Conservation (phyloP, 2,329 filamentous ascomycete genomes). For the Trichoderma sp. region DNA sequence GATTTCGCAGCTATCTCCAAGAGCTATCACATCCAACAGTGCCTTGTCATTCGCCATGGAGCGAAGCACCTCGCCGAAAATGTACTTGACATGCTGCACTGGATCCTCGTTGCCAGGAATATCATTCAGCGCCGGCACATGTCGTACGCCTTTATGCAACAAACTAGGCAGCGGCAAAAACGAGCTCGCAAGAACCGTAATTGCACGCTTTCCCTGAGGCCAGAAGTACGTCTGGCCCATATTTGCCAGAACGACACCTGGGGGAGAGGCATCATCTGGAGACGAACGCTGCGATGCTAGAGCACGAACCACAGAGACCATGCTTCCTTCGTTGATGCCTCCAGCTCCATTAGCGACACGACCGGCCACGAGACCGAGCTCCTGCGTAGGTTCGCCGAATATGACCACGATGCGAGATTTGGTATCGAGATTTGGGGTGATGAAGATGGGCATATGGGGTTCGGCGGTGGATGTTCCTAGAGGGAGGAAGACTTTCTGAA, state of each 20-base stretch:
- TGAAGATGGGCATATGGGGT: constrained; percentile 68
- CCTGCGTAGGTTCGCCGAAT: constrained; percentile 68
- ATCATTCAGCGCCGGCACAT: constrained; percentile 55
- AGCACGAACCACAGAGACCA: constrained; percentile 58
- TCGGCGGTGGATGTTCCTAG: constrained; percentile 43
- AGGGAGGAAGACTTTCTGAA: constrained; percentile 62
- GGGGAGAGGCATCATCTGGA: constrained; percentile 36
- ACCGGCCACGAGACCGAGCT: constrained; percentile 72
- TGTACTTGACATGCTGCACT: constrained; percentile 60
- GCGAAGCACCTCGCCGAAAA: constrained; percentile 64
- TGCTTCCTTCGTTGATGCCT: constrained; percentile 68
- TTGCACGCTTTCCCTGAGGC: constrained; percentile 55
- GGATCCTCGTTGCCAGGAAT: constrained; percentile 58
- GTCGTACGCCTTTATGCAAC: constrained; percentile 53
- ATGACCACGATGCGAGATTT: constrained; percentile 68
- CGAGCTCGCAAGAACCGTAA: constrained; percentile 58
- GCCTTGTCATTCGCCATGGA: constrained; percentile 47
- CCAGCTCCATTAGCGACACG: constrained; percentile 61
- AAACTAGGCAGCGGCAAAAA: constrained; percentile 60
- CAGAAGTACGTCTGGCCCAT: constrained; percentile 76
- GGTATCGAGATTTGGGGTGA: constrained; percentile 46
- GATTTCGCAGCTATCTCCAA: constrained; percentile 63
- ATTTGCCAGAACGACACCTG: constrained; percentile 73
- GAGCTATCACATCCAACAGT: constrained; percentile 66
- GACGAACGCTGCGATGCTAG: constrained; percentile 39